Percentiles rank a stretch among this genome's conserved stretches.
These are phyloP conservation scores for Tephrocybe sp. DNA, from an alignment of 768 basidiomycete genomes.

Conservation along the genomic window DNA sequence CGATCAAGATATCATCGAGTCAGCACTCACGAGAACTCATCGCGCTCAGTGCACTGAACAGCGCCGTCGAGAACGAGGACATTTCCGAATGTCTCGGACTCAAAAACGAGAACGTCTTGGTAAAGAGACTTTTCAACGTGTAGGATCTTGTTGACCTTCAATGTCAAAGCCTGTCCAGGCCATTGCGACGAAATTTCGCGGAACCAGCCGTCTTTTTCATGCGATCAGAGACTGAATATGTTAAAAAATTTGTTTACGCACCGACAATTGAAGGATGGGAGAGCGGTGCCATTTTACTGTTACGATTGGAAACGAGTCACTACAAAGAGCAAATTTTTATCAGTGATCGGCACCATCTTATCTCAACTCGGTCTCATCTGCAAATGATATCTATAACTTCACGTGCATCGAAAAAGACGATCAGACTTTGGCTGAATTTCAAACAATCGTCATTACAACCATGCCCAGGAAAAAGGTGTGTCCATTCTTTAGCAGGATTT, in stretches of 20 bases:
- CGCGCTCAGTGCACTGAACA: slow-evolving; percentile 96
- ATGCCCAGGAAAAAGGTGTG: slow-evolving; percentile 7
- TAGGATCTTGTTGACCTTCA: slow-evolving; percentile 93
- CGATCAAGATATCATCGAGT: slow-evolving; percentile 2
- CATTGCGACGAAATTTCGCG: slow-evolving; percentile 93
- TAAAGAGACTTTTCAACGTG: slow-evolving; percentile 91
- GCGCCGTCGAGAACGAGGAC: slow-evolving; percentile 94
- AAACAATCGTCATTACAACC: background rate
- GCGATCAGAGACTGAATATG: background rate
- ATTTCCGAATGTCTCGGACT: slow-evolving; percentile 96
- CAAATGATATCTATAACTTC: background rate
- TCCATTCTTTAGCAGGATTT: background rate
- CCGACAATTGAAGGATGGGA: slow-evolving; percentile 59
- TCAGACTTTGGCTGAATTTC: background rate
- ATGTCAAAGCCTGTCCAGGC: slow-evolving; percentile 96
- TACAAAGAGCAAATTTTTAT: slow-evolving; percentile 14
- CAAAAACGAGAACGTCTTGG: slow-evolving; percentile 97
- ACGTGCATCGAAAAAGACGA: background rate
- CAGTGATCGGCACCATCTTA: slow-evolving; percentile 4
- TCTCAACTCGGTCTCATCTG: slow-evolving; percentile 8
- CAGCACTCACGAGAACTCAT: slow-evolving; percentile 94
- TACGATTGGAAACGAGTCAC: no score
- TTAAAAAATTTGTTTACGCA: slow-evolving; percentile 15
- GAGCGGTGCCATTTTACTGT: slow-evolving; percentile 47
- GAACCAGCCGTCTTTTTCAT: slow-evolving; percentile 83